These are phyloP conservation scores for Gymnopus androsaceus DNA, from an alignment of 1,284 basidiomycete genomes.

Conservation along the genomic window DNA sequence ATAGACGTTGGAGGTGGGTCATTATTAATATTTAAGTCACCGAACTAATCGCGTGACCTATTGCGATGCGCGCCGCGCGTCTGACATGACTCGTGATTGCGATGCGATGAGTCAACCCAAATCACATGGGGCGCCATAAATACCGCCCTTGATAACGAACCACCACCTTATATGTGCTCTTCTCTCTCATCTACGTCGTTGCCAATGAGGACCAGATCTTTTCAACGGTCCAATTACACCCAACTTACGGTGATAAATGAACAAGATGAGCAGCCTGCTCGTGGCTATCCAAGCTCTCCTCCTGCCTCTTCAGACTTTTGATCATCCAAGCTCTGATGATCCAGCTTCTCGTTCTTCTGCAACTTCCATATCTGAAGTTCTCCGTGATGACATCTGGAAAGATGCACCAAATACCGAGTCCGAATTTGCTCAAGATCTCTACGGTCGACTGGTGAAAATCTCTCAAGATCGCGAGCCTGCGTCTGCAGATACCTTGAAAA, in stretches of 20 bases:
- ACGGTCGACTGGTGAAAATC: slow-evolving; percentile 3
- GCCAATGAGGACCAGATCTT: neutral
- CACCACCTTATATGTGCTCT: slow-evolving; percentile 9
- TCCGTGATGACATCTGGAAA: neutral
- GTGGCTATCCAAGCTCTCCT: slow-evolving; percentile 6
- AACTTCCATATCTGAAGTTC: slow-evolving; percentile 6
- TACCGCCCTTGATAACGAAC: neutral
- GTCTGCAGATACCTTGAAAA: neutral
- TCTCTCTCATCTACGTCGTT: neutral
- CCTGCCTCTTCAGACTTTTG: neutral
- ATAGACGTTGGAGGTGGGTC: too few species aligned
- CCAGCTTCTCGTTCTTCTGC: slow-evolving; percentile 5
- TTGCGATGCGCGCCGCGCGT: too few species aligned
- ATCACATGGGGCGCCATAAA: too few species aligned
- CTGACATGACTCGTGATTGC: too few species aligned
- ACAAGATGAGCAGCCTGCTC: neutral
- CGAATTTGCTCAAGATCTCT: neutral
- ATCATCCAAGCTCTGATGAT: neutral
- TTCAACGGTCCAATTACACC: neutral
- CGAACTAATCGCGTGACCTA: too few species aligned
- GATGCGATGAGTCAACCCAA: too few species aligned
- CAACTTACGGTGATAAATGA: slow-evolving; percentile 5
- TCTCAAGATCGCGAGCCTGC: neutral
- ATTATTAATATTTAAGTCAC: too few species aligned
- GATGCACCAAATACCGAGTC: neutral